These are phyloP conservation scores for Alloteropsis angusta DNA, from an alignment of 202 grass and related monocot species.

Conservation along the genomic window DNA sequence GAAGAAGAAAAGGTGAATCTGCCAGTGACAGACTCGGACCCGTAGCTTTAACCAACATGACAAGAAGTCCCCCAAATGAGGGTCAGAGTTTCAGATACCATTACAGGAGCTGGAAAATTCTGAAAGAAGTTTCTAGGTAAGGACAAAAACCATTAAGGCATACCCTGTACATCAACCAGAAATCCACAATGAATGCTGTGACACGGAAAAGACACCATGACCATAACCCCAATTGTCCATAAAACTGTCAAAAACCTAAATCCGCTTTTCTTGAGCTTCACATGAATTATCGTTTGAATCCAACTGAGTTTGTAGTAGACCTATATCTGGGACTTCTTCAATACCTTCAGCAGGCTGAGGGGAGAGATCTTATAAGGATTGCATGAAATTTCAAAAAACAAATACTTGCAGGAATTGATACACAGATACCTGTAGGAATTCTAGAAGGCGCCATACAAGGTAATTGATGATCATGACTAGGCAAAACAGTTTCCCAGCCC, in stretches of 20 bases:
- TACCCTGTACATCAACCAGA: not conserved
- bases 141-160: not conserved
- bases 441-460: constrained; percentile 59
- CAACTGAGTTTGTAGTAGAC: constrained; percentile 27
- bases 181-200: not conserved
- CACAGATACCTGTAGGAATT: constrained; percentile 58
- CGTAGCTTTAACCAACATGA: constrained; percentile 1
- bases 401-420: not conserved
- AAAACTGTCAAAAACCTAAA: not conserved
- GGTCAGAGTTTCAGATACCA: not conserved
- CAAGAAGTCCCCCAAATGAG: not conserved
- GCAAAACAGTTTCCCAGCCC: constrained; percentile 88
- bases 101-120: not conserved
- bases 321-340: constrained; percentile 76
- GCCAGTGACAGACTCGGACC: not conserved
- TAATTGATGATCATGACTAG: constrained; percentile 90
- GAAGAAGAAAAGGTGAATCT: not conserved
- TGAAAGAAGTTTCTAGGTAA: not conserved
- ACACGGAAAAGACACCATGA: not conserved
- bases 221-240: not conserved
- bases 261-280: not conserved
- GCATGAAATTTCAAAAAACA: not conserved
- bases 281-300: not conserved
- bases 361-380: not conserved
- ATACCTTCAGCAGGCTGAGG: constrained; percentile 59